Percentiles rank a stretch among this genome's conserved stretches.
These are phyloP conservation scores for Pleurotus cornucopiae DNA, from an alignment of 768 basidiomycete species.

Conservation along the genomic window DNA sequence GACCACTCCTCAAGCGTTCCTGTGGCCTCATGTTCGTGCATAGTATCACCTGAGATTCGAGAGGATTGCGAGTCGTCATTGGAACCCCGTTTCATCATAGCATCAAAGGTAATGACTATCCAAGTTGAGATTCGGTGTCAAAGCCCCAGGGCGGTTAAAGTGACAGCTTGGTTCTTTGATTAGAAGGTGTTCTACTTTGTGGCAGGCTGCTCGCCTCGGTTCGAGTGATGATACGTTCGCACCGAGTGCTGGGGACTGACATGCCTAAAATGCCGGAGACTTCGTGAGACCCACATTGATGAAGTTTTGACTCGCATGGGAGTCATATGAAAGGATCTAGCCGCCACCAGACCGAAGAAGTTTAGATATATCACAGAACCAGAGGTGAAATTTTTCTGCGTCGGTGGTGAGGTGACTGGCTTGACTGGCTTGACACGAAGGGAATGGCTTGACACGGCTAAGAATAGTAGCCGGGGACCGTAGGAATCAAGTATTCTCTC, in stretches of 20 bases:
- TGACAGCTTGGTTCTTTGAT: too few relatives aligned
- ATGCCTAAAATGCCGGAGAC: background rate
- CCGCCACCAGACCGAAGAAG: background rate
- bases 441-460: too few relatives aligned
- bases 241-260: background rate
- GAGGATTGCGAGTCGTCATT: background rate
- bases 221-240: background rate
- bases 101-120: conserved; percentile 7
- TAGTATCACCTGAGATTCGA: background rate
- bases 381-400: too few relatives aligned
- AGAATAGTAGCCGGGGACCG: background rate
- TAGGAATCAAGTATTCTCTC: background rate
- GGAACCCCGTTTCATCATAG: conserved; percentile 7
- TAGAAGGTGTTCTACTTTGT: too few relatives aligned
- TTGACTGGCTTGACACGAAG: too few relatives aligned
- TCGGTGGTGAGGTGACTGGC: too few relatives aligned
- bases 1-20: too few relatives aligned
- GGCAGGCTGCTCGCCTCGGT: background rate
- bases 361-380: background rate
- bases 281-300: conserved; percentile 1
- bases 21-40: too few relatives aligned
- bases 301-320: background rate
- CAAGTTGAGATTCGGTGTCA: background rate
- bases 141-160: too few relatives aligned
- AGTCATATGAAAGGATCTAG: background rate